These are phyloP conservation scores for Mentha longifolia DNA, from an alignment of 257 asterid genomes.

Conservation along the genomic window DNA sequence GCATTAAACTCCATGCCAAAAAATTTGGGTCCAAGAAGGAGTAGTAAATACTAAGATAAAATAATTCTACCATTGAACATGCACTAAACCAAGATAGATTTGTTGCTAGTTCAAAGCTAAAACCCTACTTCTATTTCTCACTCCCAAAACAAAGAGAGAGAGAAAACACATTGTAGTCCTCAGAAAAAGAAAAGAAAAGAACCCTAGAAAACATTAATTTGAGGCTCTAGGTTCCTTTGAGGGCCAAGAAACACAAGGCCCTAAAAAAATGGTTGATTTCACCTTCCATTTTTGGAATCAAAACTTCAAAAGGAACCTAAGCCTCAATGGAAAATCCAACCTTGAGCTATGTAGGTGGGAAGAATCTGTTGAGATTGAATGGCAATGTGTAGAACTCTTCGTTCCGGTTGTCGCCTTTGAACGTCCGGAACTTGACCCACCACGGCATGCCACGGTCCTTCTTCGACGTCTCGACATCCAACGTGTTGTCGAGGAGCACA, in stretches of 20 bases:
- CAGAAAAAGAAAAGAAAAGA: neutral
- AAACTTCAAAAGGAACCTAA: conserved; percentile 22
- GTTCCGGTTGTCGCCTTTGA: conserved; percentile 82
- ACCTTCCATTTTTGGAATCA: conserved; percentile 3
- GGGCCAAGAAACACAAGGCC: conserved; percentile 33
- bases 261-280: conserved; percentile 29
- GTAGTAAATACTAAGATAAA: too few relatives aligned
- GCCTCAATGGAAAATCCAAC: conserved; percentile 15
- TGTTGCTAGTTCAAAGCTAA: neutral
- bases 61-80: neutral
- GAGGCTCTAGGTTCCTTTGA: conserved; percentile 26
- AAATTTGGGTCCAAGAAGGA: too few relatives aligned
- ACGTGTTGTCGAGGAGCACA: conserved; percentile 82
- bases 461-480: conserved; percentile 82
- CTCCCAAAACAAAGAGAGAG: neutral
- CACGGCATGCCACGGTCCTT: conserved; percentile 96
- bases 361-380: conserved; percentile 82
- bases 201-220: neutral
- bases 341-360: conserved; percentile 74
- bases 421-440: conserved; percentile 94
- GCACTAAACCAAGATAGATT: neutral
- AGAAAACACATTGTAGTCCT: neutral
- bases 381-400: conserved; percentile 93
- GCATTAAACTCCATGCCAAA: too few relatives aligned
- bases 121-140: neutral